Percentiles rank a stretch among this genome's conserved stretches.
These are phyloP conservation scores for Picochlorum sp. DNA, from an alignment of 139 green algal species.

Conservation along the genomic window DNA sequence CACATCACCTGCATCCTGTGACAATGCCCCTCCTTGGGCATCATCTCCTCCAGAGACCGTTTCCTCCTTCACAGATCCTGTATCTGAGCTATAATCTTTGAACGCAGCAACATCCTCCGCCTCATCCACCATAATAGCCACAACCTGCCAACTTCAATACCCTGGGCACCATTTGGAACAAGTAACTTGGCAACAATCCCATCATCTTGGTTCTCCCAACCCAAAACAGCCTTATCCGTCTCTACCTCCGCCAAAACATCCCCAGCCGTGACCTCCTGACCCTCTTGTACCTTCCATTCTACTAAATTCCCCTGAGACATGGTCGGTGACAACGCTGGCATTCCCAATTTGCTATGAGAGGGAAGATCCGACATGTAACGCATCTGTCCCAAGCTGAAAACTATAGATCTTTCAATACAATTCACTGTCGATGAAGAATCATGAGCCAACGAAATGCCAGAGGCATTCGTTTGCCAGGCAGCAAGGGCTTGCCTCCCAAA, in stretches of 20 bases:
- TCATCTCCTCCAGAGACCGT: neutral
- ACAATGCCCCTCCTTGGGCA: neutral
- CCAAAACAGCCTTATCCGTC: conserved; percentile 82
- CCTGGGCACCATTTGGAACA: conserved; percentile 50
- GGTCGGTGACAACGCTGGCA: conserved; percentile 85
- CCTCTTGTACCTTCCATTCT: conserved; percentile 51
- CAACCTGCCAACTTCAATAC: conserved; percentile 52
- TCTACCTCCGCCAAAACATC: conserved; percentile 85
- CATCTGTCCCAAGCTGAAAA: no score
- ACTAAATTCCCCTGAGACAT: conserved; percentile 70
- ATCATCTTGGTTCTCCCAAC: conserved; percentile 68
- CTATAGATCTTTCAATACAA: no score
- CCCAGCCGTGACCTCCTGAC: conserved; percentile 59
- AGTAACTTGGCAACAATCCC: conserved; percentile 72
- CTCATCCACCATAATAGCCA: conserved; percentile 85
- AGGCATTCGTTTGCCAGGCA: neutral
- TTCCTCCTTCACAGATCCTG: neutral
- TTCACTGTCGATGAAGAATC: no score
- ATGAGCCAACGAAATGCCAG: neutral
- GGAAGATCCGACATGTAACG: neutral
- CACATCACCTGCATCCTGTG: neutral
- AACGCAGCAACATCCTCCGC: conserved; percentile 54
- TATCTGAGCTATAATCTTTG: conserved; percentile 35
- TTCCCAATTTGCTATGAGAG: conserved; percentile 35
- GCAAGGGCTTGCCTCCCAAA: neutral